Evolutionary conservation across 1,284 basidiomycete species (phyloP), one percentile per base, ranked within the genome.

Genomic region (Ceratobasidium sp.): DNA sequence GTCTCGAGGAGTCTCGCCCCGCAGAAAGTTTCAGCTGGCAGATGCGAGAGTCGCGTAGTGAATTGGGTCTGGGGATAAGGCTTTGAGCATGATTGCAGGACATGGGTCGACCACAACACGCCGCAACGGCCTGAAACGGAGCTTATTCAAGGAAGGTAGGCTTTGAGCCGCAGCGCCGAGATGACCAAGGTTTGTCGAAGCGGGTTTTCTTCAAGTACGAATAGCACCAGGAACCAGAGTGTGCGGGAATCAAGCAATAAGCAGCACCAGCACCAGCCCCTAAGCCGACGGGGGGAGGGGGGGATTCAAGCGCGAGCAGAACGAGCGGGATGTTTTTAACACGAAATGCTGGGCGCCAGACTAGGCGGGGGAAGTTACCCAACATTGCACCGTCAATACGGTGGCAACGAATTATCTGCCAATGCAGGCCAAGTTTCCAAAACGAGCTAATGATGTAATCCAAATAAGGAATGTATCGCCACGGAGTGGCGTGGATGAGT

Each of bases 1-100:
- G 54, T 56, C 54, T 56, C 54, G 29, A 31, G 54, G 29, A 34
- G 54, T 31, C 29, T 29, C 54, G 19, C 54, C 24, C 51, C 51
- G 14, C 29, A 56, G 54, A 56, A 56, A 56, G 54, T 56, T 56
- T 56, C 54, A 56, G 54, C 54, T 7, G 29, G 29, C 16, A 34
- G 19, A 14, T 6, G 14, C 31, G 54, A 11, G 54, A 34, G 31
- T 56, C 19, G 22, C 16, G 7, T n/a, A 2, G 29, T 5, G 29
- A 56, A 4, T 34, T 19, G 46, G 1, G 31, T 29, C 29, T 56
- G 31, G 27, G 34, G 9, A 29, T 29, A 6, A 31, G 14, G 54
- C 6, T 56, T 56, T 34, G 54, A 14, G 54, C 27, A 34, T 34
- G 29, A 56, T 56, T 56, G 29, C 19, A 16, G 16, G 31, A 34